Conservation (phyloP, 2,329 filamentous ascomycete species). For the Claviceps spartinae region DNA sequence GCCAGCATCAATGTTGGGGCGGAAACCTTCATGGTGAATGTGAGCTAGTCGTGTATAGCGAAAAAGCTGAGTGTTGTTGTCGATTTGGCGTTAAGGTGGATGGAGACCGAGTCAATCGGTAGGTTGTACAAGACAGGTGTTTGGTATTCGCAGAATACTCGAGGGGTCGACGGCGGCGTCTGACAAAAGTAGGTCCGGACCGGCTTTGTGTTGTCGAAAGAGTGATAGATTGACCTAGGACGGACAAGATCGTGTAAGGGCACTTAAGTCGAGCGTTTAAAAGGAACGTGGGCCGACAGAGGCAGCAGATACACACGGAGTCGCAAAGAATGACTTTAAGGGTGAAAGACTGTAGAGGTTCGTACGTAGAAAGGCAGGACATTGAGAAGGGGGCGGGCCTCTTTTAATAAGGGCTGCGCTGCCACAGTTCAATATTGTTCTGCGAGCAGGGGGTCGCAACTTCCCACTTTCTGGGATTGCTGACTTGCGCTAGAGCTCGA, state of each 20-base stretch:
- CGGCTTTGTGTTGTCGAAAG: slow-evolving; percentile 1
- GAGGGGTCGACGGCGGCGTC: not conserved
- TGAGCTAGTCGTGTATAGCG: not conserved
- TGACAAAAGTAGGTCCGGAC: not conserved
- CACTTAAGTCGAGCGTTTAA: not conserved
- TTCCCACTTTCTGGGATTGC: no score
- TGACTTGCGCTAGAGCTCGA: no score
- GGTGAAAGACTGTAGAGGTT: not conserved
- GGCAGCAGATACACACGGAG: not conserved
- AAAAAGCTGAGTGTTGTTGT: not conserved
- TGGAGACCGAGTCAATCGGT: slow-evolving; percentile 4
- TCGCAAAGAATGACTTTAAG: not conserved
- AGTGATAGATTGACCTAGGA: slow-evolving; percentile 3
- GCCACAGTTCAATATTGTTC: no score
- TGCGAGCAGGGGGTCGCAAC: no score
- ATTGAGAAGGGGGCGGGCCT: not conserved
- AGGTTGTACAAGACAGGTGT: not conserved
- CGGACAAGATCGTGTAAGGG: not conserved
- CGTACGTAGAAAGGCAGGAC: not conserved
- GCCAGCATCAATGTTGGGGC: slow-evolving; percentile 22
- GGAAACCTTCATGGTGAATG: slow-evolving; percentile 28
- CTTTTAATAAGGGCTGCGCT: not conserved
- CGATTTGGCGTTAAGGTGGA: not conserved
- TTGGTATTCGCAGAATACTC: slow-evolving; percentile 10
- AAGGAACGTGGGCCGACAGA: not conserved